Conservation (phyloP, 352 stramenopile genomes). For the Globisporangium iwayamae region DNA sequence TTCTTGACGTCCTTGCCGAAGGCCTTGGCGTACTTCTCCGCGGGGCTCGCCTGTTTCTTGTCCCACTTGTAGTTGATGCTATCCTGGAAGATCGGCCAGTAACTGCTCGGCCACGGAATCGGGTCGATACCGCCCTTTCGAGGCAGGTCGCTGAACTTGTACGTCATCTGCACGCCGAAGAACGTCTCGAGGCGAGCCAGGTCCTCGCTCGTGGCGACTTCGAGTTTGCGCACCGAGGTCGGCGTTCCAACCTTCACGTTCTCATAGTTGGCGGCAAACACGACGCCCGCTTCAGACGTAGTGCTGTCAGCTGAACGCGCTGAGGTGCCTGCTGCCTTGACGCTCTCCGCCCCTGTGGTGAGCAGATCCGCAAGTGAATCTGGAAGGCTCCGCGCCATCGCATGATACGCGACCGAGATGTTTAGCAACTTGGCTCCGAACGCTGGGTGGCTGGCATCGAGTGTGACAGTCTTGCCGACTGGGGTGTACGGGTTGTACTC, state of each 20-base stretch:
- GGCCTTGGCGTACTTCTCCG: slow-evolving; percentile 47
- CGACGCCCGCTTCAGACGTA: not conserved
- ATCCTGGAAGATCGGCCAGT: slow-evolving; percentile 56
- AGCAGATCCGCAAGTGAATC: slow-evolving; percentile 15
- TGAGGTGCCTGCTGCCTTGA: not conserved
- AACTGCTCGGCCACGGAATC: slow-evolving; percentile 58
- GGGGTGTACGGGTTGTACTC: slow-evolving; percentile 15
- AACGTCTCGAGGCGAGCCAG: slow-evolving; percentile 44
- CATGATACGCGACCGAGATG: slow-evolving; percentile 5
- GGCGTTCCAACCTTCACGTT: not conserved
- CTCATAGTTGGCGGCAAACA: slow-evolving; percentile 8
- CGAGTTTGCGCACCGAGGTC: slow-evolving; percentile 3
- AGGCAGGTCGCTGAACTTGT: slow-evolving; percentile 36
- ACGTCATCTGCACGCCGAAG: slow-evolving; percentile 34
- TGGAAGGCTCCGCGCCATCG: slow-evolving; percentile 11
- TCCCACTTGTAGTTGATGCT: slow-evolving; percentile 60
- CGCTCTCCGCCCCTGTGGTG: not conserved
- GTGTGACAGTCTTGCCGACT: slow-evolving; percentile 5
- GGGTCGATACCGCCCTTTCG: slow-evolving; percentile 31
- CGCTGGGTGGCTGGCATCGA: slow-evolving; percentile 13
- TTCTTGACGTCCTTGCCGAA: slow-evolving; percentile 32
- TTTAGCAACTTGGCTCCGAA: not conserved
- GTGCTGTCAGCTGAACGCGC: not conserved
- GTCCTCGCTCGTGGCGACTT: slow-evolving; percentile 25
- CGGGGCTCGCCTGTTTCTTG: slow-evolving; percentile 27